Evolutionary conservation across 1,139 yeast genomes (phyloP).

Genomic region (Candida labiduridarum): DNA sequence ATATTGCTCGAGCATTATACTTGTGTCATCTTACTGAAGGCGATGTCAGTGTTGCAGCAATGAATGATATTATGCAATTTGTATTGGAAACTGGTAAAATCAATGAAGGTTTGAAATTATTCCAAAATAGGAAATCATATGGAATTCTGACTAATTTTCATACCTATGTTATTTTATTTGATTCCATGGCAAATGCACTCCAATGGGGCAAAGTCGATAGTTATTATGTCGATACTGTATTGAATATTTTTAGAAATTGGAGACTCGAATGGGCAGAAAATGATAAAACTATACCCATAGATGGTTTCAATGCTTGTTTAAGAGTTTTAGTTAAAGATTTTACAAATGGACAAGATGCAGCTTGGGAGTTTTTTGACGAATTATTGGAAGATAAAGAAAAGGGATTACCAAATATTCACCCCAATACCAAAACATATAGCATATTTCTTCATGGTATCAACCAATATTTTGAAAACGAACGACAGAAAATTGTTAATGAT

Average conservation of each 20-base stretch:
- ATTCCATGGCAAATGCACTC: constrained; percentile 52
- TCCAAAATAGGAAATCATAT: constrained; percentile 62
- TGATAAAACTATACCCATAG: constrained; percentile 18
- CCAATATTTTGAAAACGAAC: constrained; percentile 22
- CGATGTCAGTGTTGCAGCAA: constrained; percentile 55
- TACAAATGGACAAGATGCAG: constrained; percentile 31
- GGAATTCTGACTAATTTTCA: constrained; percentile 55
- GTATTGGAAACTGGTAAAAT: constrained; percentile 43
- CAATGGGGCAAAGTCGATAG: constrained; percentile 37
- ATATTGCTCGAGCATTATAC: constrained; percentile 53
- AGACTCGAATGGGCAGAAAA: constrained; percentile 18
- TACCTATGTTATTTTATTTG: constrained; percentile 57
- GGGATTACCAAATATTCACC: constrained; percentile 21
- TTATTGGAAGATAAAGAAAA: constrained; percentile 23
- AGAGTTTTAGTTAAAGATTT: constrained; percentile 38
- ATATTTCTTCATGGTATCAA: constrained; percentile 42
- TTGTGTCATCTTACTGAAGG: constrained; percentile 50
- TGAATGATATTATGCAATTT: constrained; percentile 62
- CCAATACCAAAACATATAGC: constrained; percentile 44
- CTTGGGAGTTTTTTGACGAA: constrained; percentile 44
- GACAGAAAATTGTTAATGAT: constrained; percentile 20
- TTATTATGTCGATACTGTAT: constrained; percentile 23
- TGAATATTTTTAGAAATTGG: constrained; percentile 24
- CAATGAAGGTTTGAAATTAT: constrained; percentile 48
- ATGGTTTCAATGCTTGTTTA: constrained; percentile 43